phyloP scores from a whole-genome alignment of 1,284 basidiomycete genomes.

The Trametes sp. region DNA sequence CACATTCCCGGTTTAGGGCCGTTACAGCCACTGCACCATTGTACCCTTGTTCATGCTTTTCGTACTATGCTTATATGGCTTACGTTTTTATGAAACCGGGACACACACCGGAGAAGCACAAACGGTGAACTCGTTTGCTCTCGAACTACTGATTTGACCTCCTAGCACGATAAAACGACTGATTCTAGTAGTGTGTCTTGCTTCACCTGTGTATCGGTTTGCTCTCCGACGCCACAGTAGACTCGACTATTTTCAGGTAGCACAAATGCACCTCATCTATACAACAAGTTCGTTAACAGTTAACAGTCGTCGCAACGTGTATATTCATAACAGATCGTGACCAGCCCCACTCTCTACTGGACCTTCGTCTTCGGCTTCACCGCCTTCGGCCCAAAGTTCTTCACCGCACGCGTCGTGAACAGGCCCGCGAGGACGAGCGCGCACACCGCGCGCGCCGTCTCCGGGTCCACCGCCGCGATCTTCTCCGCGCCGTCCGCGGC shows the following conservation, averaged over 20 bases:
- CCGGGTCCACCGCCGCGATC: conserved; percentile 59
- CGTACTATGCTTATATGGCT: no score
- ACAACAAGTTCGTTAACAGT: no score
- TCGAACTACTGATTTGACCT: no score
- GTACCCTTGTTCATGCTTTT: conserved; percentile 43
- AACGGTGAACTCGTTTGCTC: no score
- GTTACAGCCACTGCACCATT: conserved; percentile 77
- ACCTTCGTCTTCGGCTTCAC: conserved; percentile 33
- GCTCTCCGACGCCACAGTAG: no score
- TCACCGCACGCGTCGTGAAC: conserved; percentile 63
- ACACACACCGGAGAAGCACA: no score
- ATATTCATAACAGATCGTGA: background rate
- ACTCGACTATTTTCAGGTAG: no score
- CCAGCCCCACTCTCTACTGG: conserved; percentile 19
- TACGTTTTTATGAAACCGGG: no score
- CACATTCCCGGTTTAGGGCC: conserved; percentile 83
- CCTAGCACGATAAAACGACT: no score
- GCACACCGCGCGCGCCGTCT: conserved; percentile 72
- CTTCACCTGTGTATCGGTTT: no score
- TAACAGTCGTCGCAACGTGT: background rate
- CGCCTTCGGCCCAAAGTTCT: conserved; percentile 54
- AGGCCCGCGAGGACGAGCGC: conserved; percentile 63
- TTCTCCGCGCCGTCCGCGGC: conserved; percentile 34
- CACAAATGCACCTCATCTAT: no score
- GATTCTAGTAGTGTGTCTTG: no score